A percentile compares a stretch with the other conserved stretches of the same genome.
phyloP scores from a whole-genome alignment of 352 stramenopile genomes.

The Phytophthora nicotianae region DNA sequence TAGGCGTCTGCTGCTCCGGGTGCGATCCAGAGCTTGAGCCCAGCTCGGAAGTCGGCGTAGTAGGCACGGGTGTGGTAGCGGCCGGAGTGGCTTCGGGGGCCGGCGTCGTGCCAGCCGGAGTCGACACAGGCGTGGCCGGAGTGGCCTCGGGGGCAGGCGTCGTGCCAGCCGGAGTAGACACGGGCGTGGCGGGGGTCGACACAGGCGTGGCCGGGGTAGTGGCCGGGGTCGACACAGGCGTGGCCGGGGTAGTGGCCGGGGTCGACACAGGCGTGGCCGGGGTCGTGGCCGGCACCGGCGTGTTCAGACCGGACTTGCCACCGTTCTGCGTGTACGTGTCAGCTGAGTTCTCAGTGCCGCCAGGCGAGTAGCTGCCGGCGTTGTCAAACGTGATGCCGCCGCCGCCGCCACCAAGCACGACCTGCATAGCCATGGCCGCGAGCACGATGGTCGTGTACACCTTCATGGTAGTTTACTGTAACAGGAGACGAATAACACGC shows the following conservation, averaged over 20 bases:
- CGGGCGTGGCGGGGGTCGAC: constrained; percentile 3
- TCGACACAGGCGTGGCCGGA: not conserved
- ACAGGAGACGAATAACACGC: constrained; percentile 22
- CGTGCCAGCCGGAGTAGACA: not conserved
- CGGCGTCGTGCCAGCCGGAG: constrained; percentile 3
- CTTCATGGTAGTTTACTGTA: constrained; percentile 38
- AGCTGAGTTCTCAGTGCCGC: constrained; percentile 6
- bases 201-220: constrained; percentile 7
- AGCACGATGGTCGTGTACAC: constrained; percentile 43
- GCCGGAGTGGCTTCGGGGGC: constrained; percentile 10
- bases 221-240: constrained; percentile 11
- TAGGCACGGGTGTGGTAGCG: constrained; percentile 4
- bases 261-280: constrained; percentile 6
- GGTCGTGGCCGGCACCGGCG: constrained; percentile 16
- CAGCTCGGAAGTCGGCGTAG: constrained; percentile 4
- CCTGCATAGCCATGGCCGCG: constrained; percentile 42
- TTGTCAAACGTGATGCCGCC: constrained; percentile 37
- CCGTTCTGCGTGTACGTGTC: constrained; percentile 26
- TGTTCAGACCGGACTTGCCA: constrained; percentile 25
- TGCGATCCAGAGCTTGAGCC: constrained; percentile 10
- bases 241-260: constrained; percentile 2
- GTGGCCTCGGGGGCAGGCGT: constrained; percentile 9
- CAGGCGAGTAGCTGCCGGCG: constrained; percentile 17
- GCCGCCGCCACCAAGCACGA: constrained; percentile 37
- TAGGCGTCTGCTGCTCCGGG: constrained; percentile 16